These are phyloP conservation scores for Uronychia binucleata DNA, from an alignment of 73 alveolate species.

Conservation along the genomic window DNA sequence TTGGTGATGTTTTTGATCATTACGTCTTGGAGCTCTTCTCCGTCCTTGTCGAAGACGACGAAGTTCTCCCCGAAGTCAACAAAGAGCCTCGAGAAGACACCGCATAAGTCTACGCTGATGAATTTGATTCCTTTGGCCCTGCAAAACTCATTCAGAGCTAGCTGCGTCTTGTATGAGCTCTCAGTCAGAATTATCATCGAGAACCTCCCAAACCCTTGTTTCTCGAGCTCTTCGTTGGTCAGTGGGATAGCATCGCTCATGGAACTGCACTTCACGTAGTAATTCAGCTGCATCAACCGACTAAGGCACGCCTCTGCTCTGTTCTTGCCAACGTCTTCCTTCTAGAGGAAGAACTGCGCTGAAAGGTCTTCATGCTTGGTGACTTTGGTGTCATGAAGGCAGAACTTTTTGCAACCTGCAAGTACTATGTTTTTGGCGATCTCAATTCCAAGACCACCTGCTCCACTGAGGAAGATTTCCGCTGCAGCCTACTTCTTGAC, in stretches of 20 bases:
- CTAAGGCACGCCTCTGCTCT: conserved; percentile 77
- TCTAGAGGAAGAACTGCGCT: conserved; percentile 87
- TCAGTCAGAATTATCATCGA: conserved; percentile 83
- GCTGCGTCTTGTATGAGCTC: conserved; percentile 51
- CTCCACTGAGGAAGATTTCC: conserved; percentile 83
- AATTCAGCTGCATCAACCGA: conserved; percentile 83
- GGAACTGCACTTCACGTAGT: conserved; percentile 79
- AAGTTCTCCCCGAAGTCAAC: conserved; percentile 93
- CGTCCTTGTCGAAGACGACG: conserved; percentile 86
- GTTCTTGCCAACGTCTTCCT: conserved; percentile 79
- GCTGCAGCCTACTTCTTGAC: conserved; percentile 91
- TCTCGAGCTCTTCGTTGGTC: conserved; percentile 31
- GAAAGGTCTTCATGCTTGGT: conserved; percentile 68
- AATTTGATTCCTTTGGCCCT: conserved; percentile 75
- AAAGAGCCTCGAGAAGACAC: conserved; percentile 84
- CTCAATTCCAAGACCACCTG: conserved; percentile 93
- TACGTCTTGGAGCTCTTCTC: conserved; percentile 88
- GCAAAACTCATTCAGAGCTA: conserved; percentile 79
- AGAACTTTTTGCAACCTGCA: conserved; percentile 89
- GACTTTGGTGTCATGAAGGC: conserved; percentile 80
- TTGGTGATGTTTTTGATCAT: conserved; percentile 58
- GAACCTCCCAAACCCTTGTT: conserved; percentile 51
- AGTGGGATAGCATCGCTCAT: not conserved
- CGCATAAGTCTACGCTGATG: conserved; percentile 83
- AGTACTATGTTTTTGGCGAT: conserved; percentile 93